Percentiles rank a stretch among this genome's conserved stretches.
These are phyloP conservation scores for Boletus rubroflammeus DNA, from an alignment of 768 basidiomycete genomes.

Conservation along the genomic window DNA sequence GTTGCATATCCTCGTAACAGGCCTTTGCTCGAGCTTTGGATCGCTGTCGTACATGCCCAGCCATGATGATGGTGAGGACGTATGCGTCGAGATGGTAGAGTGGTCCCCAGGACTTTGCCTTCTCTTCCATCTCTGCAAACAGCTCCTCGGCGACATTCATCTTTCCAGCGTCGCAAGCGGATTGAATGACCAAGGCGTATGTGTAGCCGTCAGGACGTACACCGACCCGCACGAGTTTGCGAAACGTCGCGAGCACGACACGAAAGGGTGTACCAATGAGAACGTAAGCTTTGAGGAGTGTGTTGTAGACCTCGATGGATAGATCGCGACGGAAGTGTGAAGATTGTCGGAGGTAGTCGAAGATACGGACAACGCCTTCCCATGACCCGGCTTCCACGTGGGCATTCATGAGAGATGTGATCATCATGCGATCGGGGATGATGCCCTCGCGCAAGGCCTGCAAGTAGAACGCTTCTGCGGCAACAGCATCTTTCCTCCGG, in stretches of 20 bases:
- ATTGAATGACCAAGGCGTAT: slow-evolving; percentile 74
- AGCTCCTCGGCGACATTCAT: slow-evolving; percentile 66
- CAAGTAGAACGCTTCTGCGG: slow-evolving; percentile 65
- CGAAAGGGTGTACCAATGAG: slow-evolving; percentile 73
- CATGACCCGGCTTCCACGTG: slow-evolving; percentile 80
- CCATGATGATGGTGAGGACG: slow-evolving; percentile 71
- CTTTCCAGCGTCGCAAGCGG: slow-evolving; percentile 69
- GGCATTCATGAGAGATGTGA: slow-evolving; percentile 74
- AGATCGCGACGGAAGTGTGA: slow-evolving; percentile 37
- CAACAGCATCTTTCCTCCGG: slow-evolving; percentile 53
- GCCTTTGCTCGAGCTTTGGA: slow-evolving; percentile 53
- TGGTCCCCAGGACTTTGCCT: slow-evolving; percentile 33
- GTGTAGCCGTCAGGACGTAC: slow-evolving; percentile 59
- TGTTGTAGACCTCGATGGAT: slow-evolving; percentile 66
- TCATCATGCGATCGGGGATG: slow-evolving; percentile 60
- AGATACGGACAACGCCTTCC: slow-evolving; percentile 67
- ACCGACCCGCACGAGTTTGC: slow-evolving; percentile 45
- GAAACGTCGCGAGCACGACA: slow-evolving; percentile 60
- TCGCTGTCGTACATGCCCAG: slow-evolving; percentile 59
- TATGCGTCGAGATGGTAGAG: slow-evolving; percentile 49
- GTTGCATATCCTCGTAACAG: slow-evolving; percentile 69
- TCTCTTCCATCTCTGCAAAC: slow-evolving; percentile 61
- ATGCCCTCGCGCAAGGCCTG: slow-evolving; percentile 61
- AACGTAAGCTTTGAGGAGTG: slow-evolving; percentile 80
- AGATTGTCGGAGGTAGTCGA: slow-evolving; percentile 51